Percentiles rank a stretch among this genome's conserved stretches.
phyloP scores from a whole-genome alignment of 1,284 basidiomycete genomes.

The Vanrija pseudolonga region DNA sequence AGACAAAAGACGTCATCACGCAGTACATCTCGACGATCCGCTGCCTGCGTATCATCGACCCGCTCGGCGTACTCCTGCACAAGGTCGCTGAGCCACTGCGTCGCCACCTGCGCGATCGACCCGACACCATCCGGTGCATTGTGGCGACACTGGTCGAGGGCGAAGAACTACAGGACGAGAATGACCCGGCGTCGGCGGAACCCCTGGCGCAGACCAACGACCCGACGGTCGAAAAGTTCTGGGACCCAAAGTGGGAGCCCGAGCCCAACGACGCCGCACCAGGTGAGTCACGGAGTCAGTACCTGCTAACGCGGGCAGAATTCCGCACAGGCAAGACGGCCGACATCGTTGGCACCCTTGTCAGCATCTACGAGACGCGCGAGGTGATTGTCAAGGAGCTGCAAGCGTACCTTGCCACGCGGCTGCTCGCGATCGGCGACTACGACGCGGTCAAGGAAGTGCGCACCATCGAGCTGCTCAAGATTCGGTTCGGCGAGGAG shows the following conservation, averaged over 20 bases:
- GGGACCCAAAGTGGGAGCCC: constrained; percentile 85
- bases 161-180: constrained; percentile 59
- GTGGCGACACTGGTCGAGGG: constrained; percentile 87
- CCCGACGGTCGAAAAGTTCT: constrained; percentile 71
- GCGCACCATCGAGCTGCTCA: constrained; percentile 84
- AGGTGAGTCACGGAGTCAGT: constrained; percentile 52
- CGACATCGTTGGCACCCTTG: constrained; percentile 88
- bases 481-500: constrained; percentile 86
- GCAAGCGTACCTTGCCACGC: constrained; percentile 78
- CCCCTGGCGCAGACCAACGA: constrained; percentile 61
- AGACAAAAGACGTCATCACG: constrained; percentile 83
- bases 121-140: constrained; percentile 87
- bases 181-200: constrained; percentile 30
- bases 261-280: constrained; percentile 91
- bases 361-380: constrained; percentile 92
- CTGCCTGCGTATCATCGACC: constrained; percentile 84
- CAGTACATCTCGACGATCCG: constrained; percentile 95
- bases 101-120: constrained; percentile 72
- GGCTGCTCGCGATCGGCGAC: constrained; percentile 71
- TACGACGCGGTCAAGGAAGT: constrained; percentile 82
- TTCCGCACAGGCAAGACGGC: constrained; percentile 82
- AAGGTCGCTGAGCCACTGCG: constrained; percentile 88
- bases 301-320: constrained; percentile 54
- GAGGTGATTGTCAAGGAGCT: constrained; percentile 92
- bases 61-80: constrained; percentile 84